A percentile compares a stretch with the other conserved stretches of the same genome.
Evolutionary conservation across 2,329 filamentous ascomycete genomes (phyloP).

Genomic region (Aspergillus tubingensis): DNA sequence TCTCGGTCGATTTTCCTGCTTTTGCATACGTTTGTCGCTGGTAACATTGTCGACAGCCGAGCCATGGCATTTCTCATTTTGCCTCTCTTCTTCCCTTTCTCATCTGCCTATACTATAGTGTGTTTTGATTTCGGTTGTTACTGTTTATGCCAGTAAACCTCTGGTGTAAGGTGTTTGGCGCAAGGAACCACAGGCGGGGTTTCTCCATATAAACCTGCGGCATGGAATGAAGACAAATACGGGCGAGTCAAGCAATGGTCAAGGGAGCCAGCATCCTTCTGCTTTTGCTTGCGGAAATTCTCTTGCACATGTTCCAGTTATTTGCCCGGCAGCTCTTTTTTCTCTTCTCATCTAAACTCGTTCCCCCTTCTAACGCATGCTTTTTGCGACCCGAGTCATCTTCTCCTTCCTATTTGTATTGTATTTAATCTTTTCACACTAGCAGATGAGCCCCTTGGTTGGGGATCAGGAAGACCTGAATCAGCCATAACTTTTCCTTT

Average conservation of each 20-base stretch:
- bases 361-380: conserved; percentile 20
- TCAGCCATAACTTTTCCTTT: conserved; percentile 7
- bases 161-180: conserved; percentile 31
- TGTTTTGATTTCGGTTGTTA: conserved; percentile 26
- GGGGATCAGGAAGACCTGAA: conserved; percentile 15
- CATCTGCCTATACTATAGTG: conserved; percentile 16
- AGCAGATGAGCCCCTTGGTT: conserved; percentile 14
- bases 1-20: conserved; percentile 13
- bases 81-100: conserved; percentile 8
- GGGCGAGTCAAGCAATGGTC: conserved; percentile 12
- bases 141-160: conserved; percentile 21
- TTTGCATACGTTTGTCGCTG: conserved; percentile 24
- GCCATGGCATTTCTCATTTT: conserved; percentile 9
- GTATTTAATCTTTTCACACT: conserved; percentile 31
- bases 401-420: conserved; percentile 31
- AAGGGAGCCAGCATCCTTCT: conserved; percentile 14
- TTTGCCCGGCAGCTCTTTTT: conserved; percentile 19
- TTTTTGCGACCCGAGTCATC: conserved; percentile 1
- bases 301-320: conserved; percentile 15
- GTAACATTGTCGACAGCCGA: conserved; percentile 17
- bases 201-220: conserved; percentile 20
- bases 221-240: conserved; percentile 21
- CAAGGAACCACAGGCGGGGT: conserved; percentile 22
- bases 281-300: background rate
- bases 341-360: conserved; percentile 20